These are phyloP conservation scores for Durusdinium trenchii DNA, from an alignment of 73 alveolate species.

Conservation along the genomic window DNA sequence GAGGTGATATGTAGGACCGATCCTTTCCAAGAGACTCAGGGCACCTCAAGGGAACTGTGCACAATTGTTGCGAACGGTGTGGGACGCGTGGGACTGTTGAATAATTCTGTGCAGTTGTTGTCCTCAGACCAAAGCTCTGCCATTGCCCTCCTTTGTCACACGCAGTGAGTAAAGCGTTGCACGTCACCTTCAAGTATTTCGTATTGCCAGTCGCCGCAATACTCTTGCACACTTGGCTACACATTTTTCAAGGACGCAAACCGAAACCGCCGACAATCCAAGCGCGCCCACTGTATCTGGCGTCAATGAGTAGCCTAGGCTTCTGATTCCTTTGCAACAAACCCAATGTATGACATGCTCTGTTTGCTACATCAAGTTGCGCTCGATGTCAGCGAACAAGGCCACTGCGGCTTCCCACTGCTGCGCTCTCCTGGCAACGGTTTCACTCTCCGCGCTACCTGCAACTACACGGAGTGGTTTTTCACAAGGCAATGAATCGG, in stretches of 20 bases:
- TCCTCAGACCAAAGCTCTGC: background rate
- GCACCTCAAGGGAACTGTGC: background rate
- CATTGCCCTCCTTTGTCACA: slow-evolving; percentile 60
- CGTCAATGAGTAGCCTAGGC: background rate
- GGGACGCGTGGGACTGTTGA: background rate
- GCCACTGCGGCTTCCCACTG: slow-evolving; percentile 43
- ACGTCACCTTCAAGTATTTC: slow-evolving; percentile 22
- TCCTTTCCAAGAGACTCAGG: background rate
- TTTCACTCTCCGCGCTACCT: too few relatives aligned
- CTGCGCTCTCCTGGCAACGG: slow-evolving; percentile 70
- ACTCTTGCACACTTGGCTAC: too few relatives aligned
- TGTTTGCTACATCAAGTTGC: background rate
- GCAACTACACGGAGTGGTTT: too few relatives aligned
- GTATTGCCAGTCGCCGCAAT: background rate
- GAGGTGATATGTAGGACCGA: background rate
- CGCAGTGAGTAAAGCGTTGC: slow-evolving; percentile 68
- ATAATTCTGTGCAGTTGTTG: background rate
- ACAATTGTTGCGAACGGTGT: background rate
- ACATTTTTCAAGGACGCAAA: too few relatives aligned
- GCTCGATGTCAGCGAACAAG: background rate
- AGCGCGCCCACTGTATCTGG: background rate
- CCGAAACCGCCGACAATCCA: too few relatives aligned
- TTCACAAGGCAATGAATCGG: too few relatives aligned
- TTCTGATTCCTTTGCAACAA: background rate
- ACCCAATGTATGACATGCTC: background rate